Percentiles rank a stretch among this genome's conserved stretches.
Conservation (phyloP, 495 filamentous ascomycete genomes). For the Penicillium egyptiacum region DNA sequence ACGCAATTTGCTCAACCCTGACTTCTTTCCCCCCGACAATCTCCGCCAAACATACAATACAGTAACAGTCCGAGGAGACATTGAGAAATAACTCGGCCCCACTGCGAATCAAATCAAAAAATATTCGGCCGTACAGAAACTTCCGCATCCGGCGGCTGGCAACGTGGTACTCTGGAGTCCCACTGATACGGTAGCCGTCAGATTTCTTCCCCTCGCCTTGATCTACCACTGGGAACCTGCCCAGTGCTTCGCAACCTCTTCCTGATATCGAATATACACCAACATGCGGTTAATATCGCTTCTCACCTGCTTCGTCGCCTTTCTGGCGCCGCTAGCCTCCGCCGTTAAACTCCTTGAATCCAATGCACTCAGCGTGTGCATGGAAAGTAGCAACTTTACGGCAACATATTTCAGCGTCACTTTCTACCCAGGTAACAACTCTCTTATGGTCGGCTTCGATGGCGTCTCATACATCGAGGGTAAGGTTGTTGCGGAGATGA, state of each 20-base stretch:
- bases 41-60: slow-evolving; percentile 8
- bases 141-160: slow-evolving; percentile 47
- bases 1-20: neutral
- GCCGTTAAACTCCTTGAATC: slow-evolving; percentile 60
- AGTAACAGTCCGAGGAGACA: slow-evolving; percentile 7
- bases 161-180: slow-evolving; percentile 41
- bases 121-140: slow-evolving; percentile 15
- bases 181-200: slow-evolving; percentile 34
- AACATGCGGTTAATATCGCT: slow-evolving; percentile 45
- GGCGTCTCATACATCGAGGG: slow-evolving; percentile 84
- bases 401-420: slow-evolving; percentile 79
- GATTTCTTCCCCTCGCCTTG: slow-evolving; percentile 21
- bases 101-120: slow-evolving; percentile 13
- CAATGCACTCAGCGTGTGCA: slow-evolving; percentile 75
- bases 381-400: slow-evolving; percentile 74
- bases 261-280: slow-evolving; percentile 16
- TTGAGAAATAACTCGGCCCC: slow-evolving; percentile 11
- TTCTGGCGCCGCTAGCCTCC: slow-evolving; percentile 40
- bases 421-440: slow-evolving; percentile 74
- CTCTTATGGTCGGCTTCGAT: slow-evolving; percentile 71
- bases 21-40: neutral
- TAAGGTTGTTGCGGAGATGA: slow-evolving; percentile 75
- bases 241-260: slow-evolving; percentile 13
- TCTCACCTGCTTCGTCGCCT: slow-evolving; percentile 40
- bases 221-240: slow-evolving; percentile 13